Evolutionary conservation across 495 filamentous ascomycete species (phyloP).

Genomic region (Daldinia decipiens): DNA sequence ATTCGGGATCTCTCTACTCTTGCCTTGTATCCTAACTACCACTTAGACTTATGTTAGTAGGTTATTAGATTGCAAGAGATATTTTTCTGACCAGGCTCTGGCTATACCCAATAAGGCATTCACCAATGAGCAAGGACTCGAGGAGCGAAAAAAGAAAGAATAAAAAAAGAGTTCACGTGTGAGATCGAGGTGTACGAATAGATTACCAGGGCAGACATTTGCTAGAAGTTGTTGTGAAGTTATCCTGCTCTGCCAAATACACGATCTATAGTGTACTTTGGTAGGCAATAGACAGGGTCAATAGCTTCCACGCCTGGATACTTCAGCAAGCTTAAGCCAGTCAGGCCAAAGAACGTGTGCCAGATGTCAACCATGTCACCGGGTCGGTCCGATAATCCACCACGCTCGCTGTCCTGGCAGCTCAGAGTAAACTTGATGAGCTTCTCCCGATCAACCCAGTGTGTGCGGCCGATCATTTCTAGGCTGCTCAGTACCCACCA

Average conservation of each 20-base stretch:
- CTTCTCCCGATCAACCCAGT: slow-evolving; percentile 89
- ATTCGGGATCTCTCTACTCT: slow-evolving; percentile 65
- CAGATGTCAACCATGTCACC: slow-evolving; percentile 97
- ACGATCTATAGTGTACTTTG: slow-evolving; percentile 68
- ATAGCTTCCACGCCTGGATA: slow-evolving; percentile 80
- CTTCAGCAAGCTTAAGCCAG: slow-evolving; percentile 84
- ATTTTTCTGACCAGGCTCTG: background rate
- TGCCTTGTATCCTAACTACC: slow-evolving; percentile 76
- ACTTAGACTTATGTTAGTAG: slow-evolving; percentile 59
- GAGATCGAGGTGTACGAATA: background rate
- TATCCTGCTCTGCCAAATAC: slow-evolving; percentile 56
- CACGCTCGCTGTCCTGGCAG: slow-evolving; percentile 86
- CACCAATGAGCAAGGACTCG: too few species aligned
- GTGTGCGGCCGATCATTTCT: slow-evolving; percentile 84
- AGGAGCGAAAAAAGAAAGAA: background rate
- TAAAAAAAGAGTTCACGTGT: background rate
- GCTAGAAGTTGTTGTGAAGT: slow-evolving; percentile 18
- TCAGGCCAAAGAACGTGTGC: slow-evolving; percentile 89
- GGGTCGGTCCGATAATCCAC: slow-evolving; percentile 90
- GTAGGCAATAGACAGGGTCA: slow-evolving; percentile 91
- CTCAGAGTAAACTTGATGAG: slow-evolving; percentile 81
- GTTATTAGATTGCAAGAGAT: slow-evolving; percentile 82
- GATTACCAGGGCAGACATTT: background rate
- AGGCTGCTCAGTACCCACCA: slow-evolving; percentile 97
- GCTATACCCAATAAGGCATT: background rate